phyloP scores from a whole-genome alignment of 2,329 filamentous ascomycete species.

The Xylaria polymorpha region DNA sequence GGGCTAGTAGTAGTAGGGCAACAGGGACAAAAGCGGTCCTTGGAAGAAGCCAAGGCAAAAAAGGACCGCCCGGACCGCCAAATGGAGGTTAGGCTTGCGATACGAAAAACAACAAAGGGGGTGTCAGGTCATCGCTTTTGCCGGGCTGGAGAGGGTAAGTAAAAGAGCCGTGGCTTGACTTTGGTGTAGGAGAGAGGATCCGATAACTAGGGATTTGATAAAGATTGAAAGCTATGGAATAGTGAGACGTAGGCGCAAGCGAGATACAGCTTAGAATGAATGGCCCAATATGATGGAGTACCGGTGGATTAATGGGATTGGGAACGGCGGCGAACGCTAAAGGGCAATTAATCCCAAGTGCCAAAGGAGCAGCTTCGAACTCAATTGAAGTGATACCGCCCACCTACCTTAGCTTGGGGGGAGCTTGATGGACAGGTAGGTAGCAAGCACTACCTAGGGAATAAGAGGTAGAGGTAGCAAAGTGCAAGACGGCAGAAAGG shows the following conservation, averaged over 20 bases:
- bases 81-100: slow-evolving; percentile 36
- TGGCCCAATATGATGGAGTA: neutral
- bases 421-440: slow-evolving; percentile 1
- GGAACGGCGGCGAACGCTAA: slow-evolving; percentile 14
- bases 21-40: slow-evolving; percentile 18
- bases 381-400: slow-evolving; percentile 15
- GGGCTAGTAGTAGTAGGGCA: slow-evolving; percentile 1
- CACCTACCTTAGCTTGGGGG: neutral
- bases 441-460: slow-evolving; percentile 1
- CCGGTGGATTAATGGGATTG: slow-evolving; percentile 12
- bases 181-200: slow-evolving; percentile 6
- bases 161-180: neutral
- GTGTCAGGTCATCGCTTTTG: slow-evolving; percentile 44
- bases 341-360: neutral
- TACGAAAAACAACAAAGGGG: slow-evolving; percentile 42
- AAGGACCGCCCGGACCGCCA: slow-evolving; percentile 31
- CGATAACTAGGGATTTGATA: slow-evolving; percentile 12
- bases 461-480: slow-evolving; percentile 16
- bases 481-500: neutral
- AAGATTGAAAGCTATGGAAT: slow-evolving; percentile 23
- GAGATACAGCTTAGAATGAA: slow-evolving; percentile 16
- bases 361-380: neutral
- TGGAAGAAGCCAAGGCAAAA: slow-evolving; percentile 16
- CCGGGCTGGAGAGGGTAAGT: slow-evolving; percentile 1
- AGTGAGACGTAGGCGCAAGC: slow-evolving; percentile 19